A percentile compares a stretch with the other conserved stretches of the same genome.
These are phyloP conservation scores for Lablab purpureus DNA, from an alignment of 306 rosid species.

Conservation along the genomic window DNA sequence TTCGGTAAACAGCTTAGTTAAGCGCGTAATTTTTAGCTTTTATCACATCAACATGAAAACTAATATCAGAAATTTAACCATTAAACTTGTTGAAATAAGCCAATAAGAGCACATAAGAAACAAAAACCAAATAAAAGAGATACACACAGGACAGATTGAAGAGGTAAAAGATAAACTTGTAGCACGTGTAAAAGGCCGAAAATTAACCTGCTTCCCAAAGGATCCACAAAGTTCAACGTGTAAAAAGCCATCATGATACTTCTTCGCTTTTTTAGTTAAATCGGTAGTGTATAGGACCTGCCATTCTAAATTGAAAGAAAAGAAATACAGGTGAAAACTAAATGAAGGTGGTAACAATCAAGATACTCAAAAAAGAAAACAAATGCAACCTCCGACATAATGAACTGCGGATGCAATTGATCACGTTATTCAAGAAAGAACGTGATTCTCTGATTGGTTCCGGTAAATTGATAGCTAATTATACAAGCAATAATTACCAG, in stretches of 20 bases:
- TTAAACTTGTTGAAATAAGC: neutral
- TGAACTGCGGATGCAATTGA: conserved; percentile 32
- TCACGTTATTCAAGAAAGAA: conserved; percentile 9
- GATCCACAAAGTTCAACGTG: conserved; percentile 60
- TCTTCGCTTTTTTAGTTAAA: conserved; percentile 70
- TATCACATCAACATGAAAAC: neutral
- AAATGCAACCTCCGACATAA: conserved; percentile 15
- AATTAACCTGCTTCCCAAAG: conserved; percentile 68
- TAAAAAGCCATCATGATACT: conserved; percentile 78
- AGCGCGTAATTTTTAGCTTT: neutral
- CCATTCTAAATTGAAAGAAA: conserved; percentile 64
- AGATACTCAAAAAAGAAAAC: conserved; percentile 29
- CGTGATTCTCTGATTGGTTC: conserved; percentile 5
- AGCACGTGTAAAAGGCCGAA: conserved; percentile 13
- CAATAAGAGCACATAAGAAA: neutral
- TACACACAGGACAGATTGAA: neutral
- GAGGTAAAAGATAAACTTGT: conserved; percentile 29
- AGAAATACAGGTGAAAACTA: conserved; percentile 35
- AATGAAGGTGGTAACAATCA: conserved; percentile 31
- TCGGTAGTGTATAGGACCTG: conserved; percentile 72
- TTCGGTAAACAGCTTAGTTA: neutral
- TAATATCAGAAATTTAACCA: neutral
- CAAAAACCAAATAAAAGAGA: neutral
- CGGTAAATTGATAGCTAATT: conserved; percentile 12
- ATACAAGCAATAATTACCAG: neutral